These are phyloP conservation scores for Akanthomyces lecanii DNA, from an alignment of 2,329 filamentous ascomycete species.

Conservation along the genomic window DNA sequence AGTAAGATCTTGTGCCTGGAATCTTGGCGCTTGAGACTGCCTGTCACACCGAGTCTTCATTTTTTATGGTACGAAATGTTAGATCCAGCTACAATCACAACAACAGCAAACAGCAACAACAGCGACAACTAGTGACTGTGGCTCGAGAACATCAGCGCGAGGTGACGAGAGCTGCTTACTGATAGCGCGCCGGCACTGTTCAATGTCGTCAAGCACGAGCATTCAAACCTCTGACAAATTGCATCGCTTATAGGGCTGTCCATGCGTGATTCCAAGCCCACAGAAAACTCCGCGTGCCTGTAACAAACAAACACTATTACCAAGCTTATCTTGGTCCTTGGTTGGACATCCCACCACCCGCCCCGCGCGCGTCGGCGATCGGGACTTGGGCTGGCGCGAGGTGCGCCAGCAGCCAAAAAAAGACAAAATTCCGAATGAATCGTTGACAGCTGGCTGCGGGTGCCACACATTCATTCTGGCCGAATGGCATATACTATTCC, in stretches of 20 bases:
- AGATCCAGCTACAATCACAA: too few relatives aligned
- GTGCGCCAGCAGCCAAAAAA: not conserved
- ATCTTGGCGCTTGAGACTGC: too few relatives aligned
- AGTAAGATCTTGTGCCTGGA: too few relatives aligned
- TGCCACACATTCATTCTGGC: not conserved
- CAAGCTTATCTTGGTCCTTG: conserved; percentile 2
- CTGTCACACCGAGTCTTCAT: too few relatives aligned
- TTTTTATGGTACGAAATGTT: too few relatives aligned
- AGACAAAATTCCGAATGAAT: too few relatives aligned
- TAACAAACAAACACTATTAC: not conserved
- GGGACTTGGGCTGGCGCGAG: not conserved
- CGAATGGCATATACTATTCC: not conserved
- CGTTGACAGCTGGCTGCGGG: not conserved
- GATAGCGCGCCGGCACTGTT: too few relatives aligned
- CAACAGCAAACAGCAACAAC: too few relatives aligned
- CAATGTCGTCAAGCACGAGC: too few relatives aligned
- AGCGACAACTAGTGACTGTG: too few relatives aligned
- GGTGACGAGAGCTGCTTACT: too few relatives aligned
- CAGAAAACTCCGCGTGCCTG: not conserved
- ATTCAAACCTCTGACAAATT: not conserved
- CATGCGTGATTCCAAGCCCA: not conserved
- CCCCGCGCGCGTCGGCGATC: conserved; percentile 3
- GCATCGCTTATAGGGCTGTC: not conserved
- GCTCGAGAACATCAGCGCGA: too few relatives aligned
- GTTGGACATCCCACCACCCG: not conserved